Conservation (phyloP, 495 filamentous ascomycete species). For the Platismatia glauca region DNA sequence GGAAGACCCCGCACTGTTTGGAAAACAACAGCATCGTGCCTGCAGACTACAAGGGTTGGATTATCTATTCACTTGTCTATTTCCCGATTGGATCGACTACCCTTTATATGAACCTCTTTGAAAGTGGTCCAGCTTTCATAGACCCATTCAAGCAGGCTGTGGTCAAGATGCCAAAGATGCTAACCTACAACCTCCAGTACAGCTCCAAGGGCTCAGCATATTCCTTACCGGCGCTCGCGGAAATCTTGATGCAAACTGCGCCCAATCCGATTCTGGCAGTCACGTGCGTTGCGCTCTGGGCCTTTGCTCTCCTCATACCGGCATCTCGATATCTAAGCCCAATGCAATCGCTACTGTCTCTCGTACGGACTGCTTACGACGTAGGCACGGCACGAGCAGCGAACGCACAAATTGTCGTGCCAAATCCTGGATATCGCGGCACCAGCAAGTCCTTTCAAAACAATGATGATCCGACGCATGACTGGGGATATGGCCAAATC, state of each 20-base stretch:
- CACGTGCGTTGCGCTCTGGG: neutral
- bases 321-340: neutral
- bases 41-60: neutral
- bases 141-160: neutral
- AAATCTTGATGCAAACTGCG: neutral
- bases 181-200: neutral
- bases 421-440: neutral
- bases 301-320: neutral
- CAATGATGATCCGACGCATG: neutral
- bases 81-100: neutral
- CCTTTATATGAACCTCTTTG: neutral
- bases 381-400: neutral
- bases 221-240: neutral
- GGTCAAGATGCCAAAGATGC: neutral
- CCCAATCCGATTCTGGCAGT: neutral
- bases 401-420: conserved; percentile 1
- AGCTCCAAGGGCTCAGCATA: neutral
- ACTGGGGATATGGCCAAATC: neutral
- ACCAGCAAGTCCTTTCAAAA: neutral
- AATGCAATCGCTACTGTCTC: neutral
- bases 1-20: neutral
- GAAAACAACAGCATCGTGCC: neutral
- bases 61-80: neutral
- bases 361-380: neutral
- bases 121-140: neutral